A percentile compares a stretch with the other conserved stretches of the same genome.
Evolutionary conservation across 2,329 filamentous ascomycete species (phyloP).

Genomic region (Epicoccum sorghinum): DNA sequence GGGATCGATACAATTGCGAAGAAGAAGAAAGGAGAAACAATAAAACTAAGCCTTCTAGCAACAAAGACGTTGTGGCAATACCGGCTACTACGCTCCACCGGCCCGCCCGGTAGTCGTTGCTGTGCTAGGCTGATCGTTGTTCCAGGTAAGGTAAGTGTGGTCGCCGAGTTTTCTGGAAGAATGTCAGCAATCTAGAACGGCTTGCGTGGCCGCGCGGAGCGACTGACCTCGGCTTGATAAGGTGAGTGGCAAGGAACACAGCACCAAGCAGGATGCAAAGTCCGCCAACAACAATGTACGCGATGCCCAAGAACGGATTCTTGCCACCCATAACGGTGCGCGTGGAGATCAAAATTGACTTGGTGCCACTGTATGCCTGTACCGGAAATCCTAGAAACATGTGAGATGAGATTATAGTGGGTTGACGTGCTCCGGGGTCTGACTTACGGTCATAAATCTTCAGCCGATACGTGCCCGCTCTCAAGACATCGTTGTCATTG

Average conservation of each 20-base stretch:
- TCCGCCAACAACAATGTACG: slow-evolving; percentile 91
- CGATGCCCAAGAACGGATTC: slow-evolving; percentile 95
- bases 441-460: slow-evolving; percentile 78
- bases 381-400: slow-evolving; percentile 75
- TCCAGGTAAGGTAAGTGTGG: slow-evolving; percentile 97
- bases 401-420: slow-evolving; percentile 26
- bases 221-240: slow-evolving; percentile 83
- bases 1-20: slow-evolving; percentile 17
- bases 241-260: slow-evolving; percentile 86
- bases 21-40: slow-evolving; percentile 19
- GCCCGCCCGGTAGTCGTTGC: slow-evolving; percentile 58
- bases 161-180: slow-evolving; percentile 85
- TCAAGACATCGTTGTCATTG: slow-evolving; percentile 75
- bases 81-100: slow-evolving; percentile 39
- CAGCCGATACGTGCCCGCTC: slow-evolving; percentile 74
- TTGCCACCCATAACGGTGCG: slow-evolving; percentile 91
- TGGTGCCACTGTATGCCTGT: slow-evolving; percentile 79
- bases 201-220: neutral
- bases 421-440: slow-evolving; percentile 2
- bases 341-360: slow-evolving; percentile 88
- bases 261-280: slow-evolving; percentile 88
- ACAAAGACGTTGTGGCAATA: slow-evolving; percentile 20
- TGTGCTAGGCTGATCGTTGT: slow-evolving; percentile 69
- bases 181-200: slow-evolving; percentile 19
- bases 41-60: slow-evolving; percentile 18